Conservation (phyloP, 2,329 filamentous ascomycete species). For the Trichophyton mentagrophytes region DNA sequence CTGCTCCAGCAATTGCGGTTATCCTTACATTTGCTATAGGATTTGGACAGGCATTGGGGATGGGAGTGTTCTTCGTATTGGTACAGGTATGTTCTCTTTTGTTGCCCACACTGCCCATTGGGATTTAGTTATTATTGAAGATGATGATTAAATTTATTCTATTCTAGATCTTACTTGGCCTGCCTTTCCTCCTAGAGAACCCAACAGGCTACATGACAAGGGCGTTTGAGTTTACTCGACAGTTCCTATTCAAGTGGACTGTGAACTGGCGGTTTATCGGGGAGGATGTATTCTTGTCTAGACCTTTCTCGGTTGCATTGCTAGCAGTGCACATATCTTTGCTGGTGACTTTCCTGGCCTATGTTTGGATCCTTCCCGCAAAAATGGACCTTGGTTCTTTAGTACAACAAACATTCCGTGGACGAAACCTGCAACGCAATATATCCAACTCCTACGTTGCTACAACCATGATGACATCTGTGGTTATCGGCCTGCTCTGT, state of each 20-base stretch:
- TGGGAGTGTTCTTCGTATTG: slow-evolving; percentile 60
- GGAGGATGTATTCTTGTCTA: slow-evolving; percentile 65
- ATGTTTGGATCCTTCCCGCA: slow-evolving; percentile 60
- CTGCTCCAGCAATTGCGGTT: slow-evolving; percentile 66
- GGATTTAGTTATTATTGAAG: background rate
- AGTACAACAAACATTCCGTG: slow-evolving; percentile 37
- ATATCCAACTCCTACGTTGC: slow-evolving; percentile 62
- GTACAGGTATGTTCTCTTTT: slow-evolving; percentile 50
- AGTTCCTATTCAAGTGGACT: slow-evolving; percentile 96
- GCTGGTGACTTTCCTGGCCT: slow-evolving; percentile 53
- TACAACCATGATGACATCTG: slow-evolving; percentile 63
- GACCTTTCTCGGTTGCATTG: slow-evolving; percentile 53
- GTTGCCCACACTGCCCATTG: too few species aligned
- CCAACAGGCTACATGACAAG: slow-evolving; percentile 59
- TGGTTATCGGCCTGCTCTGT: slow-evolving; percentile 68
- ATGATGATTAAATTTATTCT: background rate
- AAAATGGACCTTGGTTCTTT: slow-evolving; percentile 47
- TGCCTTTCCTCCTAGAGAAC: slow-evolving; percentile 56
- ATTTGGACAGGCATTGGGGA: slow-evolving; percentile 49
- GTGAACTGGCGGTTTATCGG: slow-evolving; percentile 97
- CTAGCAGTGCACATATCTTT: slow-evolving; percentile 52
- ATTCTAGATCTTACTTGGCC: slow-evolving; percentile 39
- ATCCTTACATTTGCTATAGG: slow-evolving; percentile 64
- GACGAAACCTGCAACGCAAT: slow-evolving; percentile 43
- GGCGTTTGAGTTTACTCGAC: slow-evolving; percentile 80